Percentiles rank a stretch among this genome's conserved stretches.
phyloP scores from a whole-genome alignment of 202 grass and related monocot genomes.

The Schoenoplectus triqueter region DNA sequence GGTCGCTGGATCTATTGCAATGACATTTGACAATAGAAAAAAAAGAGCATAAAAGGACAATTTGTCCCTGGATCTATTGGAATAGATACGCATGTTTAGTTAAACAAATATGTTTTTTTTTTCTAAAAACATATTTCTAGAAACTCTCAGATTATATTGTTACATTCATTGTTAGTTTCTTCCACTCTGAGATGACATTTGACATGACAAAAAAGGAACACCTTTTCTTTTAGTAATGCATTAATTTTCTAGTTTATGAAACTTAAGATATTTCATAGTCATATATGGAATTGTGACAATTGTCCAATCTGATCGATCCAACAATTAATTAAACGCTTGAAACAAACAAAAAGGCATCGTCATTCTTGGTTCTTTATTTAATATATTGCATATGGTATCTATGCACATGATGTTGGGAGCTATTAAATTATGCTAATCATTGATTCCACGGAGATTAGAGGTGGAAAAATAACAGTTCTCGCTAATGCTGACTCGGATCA shows the following conservation, averaged over 20 bases:
- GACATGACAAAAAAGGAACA: not conserved
- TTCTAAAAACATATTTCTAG: no score
- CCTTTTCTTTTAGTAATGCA: not conserved
- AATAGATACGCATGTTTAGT: no score
- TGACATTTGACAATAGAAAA: no score
- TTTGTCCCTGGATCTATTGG: no score
- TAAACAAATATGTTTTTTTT: no score
- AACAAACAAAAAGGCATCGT: not conserved
- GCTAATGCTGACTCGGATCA: slow-evolving; percentile 20
- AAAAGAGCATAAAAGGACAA: no score
- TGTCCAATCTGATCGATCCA: slow-evolving; percentile 2
- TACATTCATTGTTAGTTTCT: not conserved
- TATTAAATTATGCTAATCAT: slow-evolving; percentile 24
- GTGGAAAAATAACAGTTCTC: not conserved
- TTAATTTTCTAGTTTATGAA: not conserved
- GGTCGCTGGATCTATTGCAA: not conserved
- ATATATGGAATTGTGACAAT: not conserved
- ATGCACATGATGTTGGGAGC: not conserved
- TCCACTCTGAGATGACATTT: not conserved
- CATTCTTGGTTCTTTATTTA: not conserved
- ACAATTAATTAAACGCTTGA: not conserved
- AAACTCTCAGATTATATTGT: not conserved
- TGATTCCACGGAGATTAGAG: slow-evolving; percentile 1
- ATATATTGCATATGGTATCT: not conserved
- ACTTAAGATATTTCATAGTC: not conserved